phyloP scores from a whole-genome alignment of 1,284 basidiomycete genomes.

The Rhodotorula sp. region DNA sequence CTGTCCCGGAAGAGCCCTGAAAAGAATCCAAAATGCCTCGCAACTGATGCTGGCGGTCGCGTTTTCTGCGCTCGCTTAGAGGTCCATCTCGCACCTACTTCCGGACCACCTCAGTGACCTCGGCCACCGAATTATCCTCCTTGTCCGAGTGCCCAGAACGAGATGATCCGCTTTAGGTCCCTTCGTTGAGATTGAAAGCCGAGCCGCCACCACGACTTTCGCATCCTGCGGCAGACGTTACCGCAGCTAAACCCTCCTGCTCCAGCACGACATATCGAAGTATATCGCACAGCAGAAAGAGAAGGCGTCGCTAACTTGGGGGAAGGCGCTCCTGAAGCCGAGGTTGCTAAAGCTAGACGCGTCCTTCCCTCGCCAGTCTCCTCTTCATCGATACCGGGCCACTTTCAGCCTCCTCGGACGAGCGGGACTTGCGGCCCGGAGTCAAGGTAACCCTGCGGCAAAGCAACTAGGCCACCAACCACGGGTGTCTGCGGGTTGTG shows the following conservation, averaged over 20 bases:
- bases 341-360: no score
- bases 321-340: no score
- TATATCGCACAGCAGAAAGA: neutral
- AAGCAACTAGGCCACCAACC: conserved; percentile 65
- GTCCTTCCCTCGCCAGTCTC: conserved; percentile 74
- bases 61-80: no score
- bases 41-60: no score
- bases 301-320: no score
- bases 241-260: neutral
- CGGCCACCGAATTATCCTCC: neutral
- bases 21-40: no score
- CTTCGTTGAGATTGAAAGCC: neutral
- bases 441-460: conserved; percentile 89
- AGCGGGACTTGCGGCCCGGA: conserved; percentile 75
- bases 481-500: conserved; percentile 46
- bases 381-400: conserved; percentile 81
- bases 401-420: conserved; percentile 78
- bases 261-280: neutral
- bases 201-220: neutral
- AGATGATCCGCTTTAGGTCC: neutral
- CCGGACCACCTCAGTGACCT: neutral
- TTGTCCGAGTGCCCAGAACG: neutral
- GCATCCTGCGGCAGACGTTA: neutral
- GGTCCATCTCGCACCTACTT: neutral
- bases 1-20: no score